Evolutionary conservation across 2,329 filamentous ascomycete genomes (phyloP).

Genomic region (Bipolaris oryzae): DNA sequence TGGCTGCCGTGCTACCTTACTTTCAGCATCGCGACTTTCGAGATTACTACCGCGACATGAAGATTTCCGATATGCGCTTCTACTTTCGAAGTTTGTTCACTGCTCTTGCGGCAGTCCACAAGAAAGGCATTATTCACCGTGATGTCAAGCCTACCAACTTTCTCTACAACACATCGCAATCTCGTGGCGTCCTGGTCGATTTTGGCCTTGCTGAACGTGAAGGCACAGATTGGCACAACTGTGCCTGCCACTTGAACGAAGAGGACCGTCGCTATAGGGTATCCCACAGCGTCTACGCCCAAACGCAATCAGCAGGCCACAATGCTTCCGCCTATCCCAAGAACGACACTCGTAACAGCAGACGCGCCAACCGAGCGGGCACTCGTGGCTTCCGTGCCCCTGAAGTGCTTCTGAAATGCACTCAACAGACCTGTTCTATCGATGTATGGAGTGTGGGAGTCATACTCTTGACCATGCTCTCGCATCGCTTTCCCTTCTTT

Average conservation of each 20-base stretch:
- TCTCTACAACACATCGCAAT: conserved; percentile 80
- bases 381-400: conserved; percentile 95
- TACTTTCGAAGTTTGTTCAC: conserved; percentile 90
- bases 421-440: conserved; percentile 86
- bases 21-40: conserved; percentile 96
- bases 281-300: conserved; percentile 64
- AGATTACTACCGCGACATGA: conserved; percentile 91
- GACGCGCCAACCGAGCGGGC: conserved; percentile 90
- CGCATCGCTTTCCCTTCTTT: conserved; percentile 94
- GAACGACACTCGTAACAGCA: conserved; percentile 83
- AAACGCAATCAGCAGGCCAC: conserved; percentile 53
- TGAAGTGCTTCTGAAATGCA: conserved; percentile 97
- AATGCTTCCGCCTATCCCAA: conserved; percentile 76
- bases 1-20: conserved; percentile 92
- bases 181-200: conserved; percentile 92
- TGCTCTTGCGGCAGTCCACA: conserved; percentile 82
- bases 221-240: conserved; percentile 76
- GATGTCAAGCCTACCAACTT: conserved; percentile 99
- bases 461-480: conserved; percentile 94
- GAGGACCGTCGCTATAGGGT: conserved; percentile 65
- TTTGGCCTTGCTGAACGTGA: conserved; percentile 89
- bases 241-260: conserved; percentile 74
- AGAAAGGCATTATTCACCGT: conserved; percentile 83
- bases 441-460: conserved; percentile 98
- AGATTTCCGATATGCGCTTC: conserved; percentile 80